Percentiles rank a stretch among this genome's conserved stretches.
These are phyloP conservation scores for Kuraishia ogatae DNA, from an alignment of 805 yeast genomes.

Conservation along the genomic window DNA sequence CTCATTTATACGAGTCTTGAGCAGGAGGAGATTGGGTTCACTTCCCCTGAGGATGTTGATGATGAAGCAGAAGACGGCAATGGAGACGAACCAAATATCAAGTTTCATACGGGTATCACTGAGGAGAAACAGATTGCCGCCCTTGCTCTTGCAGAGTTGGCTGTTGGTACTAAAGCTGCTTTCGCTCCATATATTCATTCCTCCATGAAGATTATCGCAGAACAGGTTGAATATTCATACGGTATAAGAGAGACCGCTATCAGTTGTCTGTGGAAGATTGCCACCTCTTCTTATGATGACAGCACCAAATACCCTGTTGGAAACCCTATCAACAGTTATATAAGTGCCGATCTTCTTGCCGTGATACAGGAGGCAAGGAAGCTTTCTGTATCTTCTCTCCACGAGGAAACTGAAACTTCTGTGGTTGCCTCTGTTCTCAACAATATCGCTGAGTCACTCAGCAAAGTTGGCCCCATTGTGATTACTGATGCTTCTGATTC, in stretches of 20 bases:
- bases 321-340: slow-evolving; percentile 50
- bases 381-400: slow-evolving; percentile 51
- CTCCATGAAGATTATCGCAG: slow-evolving; percentile 52
- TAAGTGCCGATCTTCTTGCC: slow-evolving; percentile 46
- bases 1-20: slow-evolving; percentile 74
- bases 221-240: slow-evolving; percentile 77
- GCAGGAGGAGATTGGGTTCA: slow-evolving; percentile 76
- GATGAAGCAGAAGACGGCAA: slow-evolving; percentile 42
- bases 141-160: slow-evolving; percentile 82
- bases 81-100: slow-evolving; percentile 63
- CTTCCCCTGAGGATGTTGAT: slow-evolving; percentile 41
- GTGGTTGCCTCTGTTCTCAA: slow-evolving; percentile 78
- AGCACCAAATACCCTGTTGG: slow-evolving; percentile 49
- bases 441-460: slow-evolving; percentile 57
- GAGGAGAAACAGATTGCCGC: slow-evolving; percentile 95
- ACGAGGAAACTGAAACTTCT: slow-evolving; percentile 75
- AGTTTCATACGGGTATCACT: slow-evolving; percentile 90
- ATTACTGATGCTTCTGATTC: slow-evolving; percentile 54
- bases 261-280: slow-evolving; percentile 74
- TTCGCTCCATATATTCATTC: slow-evolving; percentile 73
- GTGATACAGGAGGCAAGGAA: slow-evolving; percentile 62
- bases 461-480: slow-evolving; percentile 65
- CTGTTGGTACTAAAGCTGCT: slow-evolving; percentile 74
- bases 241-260: slow-evolving; percentile 88
- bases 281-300: slow-evolving; percentile 56